Base-by-base conservation (phyloP, 345 rosid genomes). In the Eucalyptus tenuipes region DNA sequence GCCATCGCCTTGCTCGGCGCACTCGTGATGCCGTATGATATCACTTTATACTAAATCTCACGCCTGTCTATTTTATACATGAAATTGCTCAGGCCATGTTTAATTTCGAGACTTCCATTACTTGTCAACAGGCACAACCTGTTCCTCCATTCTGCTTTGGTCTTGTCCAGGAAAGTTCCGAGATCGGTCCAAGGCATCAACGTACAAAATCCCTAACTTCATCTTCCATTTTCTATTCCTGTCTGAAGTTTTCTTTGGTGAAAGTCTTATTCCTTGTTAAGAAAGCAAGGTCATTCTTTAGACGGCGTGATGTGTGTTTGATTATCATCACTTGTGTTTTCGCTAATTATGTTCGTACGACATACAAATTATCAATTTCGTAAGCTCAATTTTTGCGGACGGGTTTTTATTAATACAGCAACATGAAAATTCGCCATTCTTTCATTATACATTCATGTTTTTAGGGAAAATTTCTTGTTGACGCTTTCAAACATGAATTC, bases 151-250 rank as follows among this genome's bases (percentile, higher is more conserved):
- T 92, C 94, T 7, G 94, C 94, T 10, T 90, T 92, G 24, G 94
- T 92, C 45, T 90, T 92, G 18, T 92, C 93, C 89, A 86, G 90
- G 37, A 89, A 55, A 27, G 91, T 93, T 33, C 96, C 92, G 52
- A 89, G 88, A 66, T 90, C 95, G 20, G 95, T 93, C 33, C 92
- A 82, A 3, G 94, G 96, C 90, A 81, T 95, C 87, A 95, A 94
- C 5, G 94, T 95, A 87, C 88, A 94, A 53, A 17, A 12, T 33
- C 14, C 55, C 64, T 27, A 10, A n/a, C 27, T 33, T 68, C 45
- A 37, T 18, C 81, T 71, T 71, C 4, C 7, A 68, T 17, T 64
- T n/a, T 66, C 40, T n/a, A 4, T 53, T 57, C 2, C 6, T 13
- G 85, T 47, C 2, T 87, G 17, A 42, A 49, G 47, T 31, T 86